phyloP scores from a whole-genome alignment of 441 rosid species.

The Jatropha multifida region DNA sequence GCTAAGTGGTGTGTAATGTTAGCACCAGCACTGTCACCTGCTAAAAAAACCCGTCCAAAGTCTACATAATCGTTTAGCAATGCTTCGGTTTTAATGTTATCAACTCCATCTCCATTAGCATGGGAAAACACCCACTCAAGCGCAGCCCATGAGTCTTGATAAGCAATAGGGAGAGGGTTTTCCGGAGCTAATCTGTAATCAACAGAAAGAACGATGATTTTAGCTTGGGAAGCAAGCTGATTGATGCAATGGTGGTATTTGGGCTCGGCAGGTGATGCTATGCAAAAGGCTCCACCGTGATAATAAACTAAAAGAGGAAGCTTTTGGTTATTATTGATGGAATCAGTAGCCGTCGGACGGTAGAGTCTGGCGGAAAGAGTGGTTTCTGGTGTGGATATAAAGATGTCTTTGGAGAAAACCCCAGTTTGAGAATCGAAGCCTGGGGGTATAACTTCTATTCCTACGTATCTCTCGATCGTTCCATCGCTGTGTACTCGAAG shows the following conservation, averaged over 20 bases:
- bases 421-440: constrained; percentile 58
- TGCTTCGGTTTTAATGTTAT: constrained; percentile 25
- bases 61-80: constrained; percentile 57
- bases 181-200: constrained; percentile 73
- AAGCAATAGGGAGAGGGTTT: constrained; percentile 63
- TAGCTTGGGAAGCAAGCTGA: constrained; percentile 51
- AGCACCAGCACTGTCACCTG: constrained; percentile 74
- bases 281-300: constrained; percentile 79
- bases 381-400: constrained; percentile 37
- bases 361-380: constrained; percentile 57
- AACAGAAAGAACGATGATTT: constrained; percentile 53
- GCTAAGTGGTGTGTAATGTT: constrained; percentile 68
- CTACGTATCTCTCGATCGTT: constrained; percentile 51
- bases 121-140: constrained; percentile 41
- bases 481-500: constrained; percentile 57
- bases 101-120: background rate
- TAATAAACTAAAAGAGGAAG: constrained; percentile 69
- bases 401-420: constrained; percentile 64
- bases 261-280: constrained; percentile 53
- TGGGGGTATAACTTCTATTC: constrained; percentile 46
- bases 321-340: constrained; percentile 25
- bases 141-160: constrained; percentile 67
- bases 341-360: constrained; percentile 32
- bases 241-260: constrained; percentile 60
- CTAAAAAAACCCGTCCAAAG: constrained; percentile 44